phyloP scores from a whole-genome alignment of 441 rosid genomes.

The Syzygium syzygioides region DNA sequence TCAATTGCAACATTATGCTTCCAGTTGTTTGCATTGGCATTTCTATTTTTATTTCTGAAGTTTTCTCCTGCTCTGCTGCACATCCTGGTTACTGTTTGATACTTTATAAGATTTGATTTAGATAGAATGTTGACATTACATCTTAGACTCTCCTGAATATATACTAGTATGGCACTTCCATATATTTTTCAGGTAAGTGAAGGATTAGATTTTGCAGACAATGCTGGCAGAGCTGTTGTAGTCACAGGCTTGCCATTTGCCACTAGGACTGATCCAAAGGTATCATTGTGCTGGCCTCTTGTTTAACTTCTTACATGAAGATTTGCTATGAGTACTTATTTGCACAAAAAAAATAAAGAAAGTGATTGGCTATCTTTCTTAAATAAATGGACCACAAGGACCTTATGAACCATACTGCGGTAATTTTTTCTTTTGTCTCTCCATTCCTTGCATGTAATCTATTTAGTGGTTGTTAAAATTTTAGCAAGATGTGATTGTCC shows the following conservation, averaged over 20 bases:
- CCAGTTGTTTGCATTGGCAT: not conserved
- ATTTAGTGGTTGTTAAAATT: not conserved
- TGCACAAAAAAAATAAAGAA: not conserved
- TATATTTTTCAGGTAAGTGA: conserved; percentile 78
- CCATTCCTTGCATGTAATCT: not conserved
- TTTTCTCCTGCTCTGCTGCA: not conserved
- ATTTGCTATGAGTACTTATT: not conserved
- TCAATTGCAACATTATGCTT: not conserved
- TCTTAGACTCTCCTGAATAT: not conserved
- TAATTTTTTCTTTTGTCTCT: not conserved
- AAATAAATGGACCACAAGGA: not conserved
- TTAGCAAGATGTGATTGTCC: not conserved
- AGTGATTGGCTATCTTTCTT: not conserved
- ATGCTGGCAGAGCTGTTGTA: conserved; percentile 95
- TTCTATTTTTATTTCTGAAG: not conserved
- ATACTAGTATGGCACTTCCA: conserved; percentile 14
- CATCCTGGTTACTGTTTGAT: not conserved
- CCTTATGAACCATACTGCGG: not conserved
- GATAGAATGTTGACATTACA: not conserved
- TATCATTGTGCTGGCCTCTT: conserved; percentile 19
- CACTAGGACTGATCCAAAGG: conserved; percentile 81
- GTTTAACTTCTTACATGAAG: conserved; percentile 11
- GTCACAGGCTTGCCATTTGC: conserved; percentile 94
- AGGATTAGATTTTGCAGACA: conserved; percentile 97
- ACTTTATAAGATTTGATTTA: not conserved